phyloP scores from a whole-genome alignment of 169 alveolate genomes.

The Cryptosporidium muris region DNA sequence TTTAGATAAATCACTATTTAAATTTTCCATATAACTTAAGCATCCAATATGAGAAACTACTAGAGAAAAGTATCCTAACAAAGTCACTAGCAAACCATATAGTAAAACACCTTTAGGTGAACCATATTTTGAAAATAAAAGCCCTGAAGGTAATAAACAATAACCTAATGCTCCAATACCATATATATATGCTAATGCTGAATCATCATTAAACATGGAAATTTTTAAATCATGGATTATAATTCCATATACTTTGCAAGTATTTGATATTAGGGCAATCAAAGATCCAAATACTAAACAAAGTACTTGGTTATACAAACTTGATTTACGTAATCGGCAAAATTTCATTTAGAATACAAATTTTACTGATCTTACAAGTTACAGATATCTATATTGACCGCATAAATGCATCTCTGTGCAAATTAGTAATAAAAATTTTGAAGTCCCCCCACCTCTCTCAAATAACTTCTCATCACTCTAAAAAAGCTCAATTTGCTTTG shows the following conservation, averaged over 20 bases:
- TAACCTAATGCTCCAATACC: conserved; percentile 42
- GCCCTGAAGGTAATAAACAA: conserved; percentile 55
- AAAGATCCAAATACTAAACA: conserved; percentile 32
- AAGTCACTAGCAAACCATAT: conserved; percentile 39
- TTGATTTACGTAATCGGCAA: conserved; percentile 8
- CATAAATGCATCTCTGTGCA: no score
- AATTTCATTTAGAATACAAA: not conserved
- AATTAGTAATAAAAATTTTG: no score
- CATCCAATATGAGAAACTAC: conserved; percentile 26
- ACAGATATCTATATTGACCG: not conserved
- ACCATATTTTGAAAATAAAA: conserved; percentile 43
- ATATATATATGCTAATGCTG: conserved; percentile 51
- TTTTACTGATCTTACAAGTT: not conserved
- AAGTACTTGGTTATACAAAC: no score
- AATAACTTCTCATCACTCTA: no score
- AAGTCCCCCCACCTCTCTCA: no score
- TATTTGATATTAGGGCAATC: conserved; percentile 43
- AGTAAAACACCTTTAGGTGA: conserved; percentile 51
- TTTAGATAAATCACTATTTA: conserved; percentile 35
- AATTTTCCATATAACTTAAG: conserved; percentile 44
- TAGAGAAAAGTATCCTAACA: conserved; percentile 34
- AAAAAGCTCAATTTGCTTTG: no score
- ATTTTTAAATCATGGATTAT: conserved; percentile 56
- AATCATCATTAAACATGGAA: conserved; percentile 35
- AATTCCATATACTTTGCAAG: conserved; percentile 55